Base-by-base conservation (phyloP, 345 rosid species). In the Bruguiera sexangula region DNA sequence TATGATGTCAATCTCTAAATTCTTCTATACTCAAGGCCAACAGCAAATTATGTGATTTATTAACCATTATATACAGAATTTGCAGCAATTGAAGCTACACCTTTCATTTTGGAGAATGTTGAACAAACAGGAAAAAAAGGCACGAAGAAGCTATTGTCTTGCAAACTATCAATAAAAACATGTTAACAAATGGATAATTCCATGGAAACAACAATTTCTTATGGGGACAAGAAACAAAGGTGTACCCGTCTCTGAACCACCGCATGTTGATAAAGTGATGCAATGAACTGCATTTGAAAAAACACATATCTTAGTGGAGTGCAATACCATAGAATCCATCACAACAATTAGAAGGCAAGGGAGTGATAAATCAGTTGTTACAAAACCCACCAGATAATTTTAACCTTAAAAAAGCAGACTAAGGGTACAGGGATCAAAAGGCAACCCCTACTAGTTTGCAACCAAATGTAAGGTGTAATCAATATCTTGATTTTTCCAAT, bases 231-330 rank as follows among this genome's bases (percentile, higher is more conserved):
- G 24, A 52, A 73, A 61, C 3, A 20, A 73, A 78, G 74, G 54
- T 73, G n/a, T 83, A 93, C 97, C 89, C 90, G 81, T 82, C 96
- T 87, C 75, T 91, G 97, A 79, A 91, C 97, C 73, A 91, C 97
- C 75, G 84, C 86, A 22, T 93, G 97, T 71, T 93, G 96, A 78
- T 86, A 91, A 68, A 93, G 91, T 11, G 98, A 89, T 60, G 97
- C 94, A 43, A 85, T 82, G 76, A 93, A 93, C 97, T 93, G 84
- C 85, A 88, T 60, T 70, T 36, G 62, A 62, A 78, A 68, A 70
- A 54, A 65, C 65, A 67, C 20, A 48, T 30, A 34, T 43, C 10
- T 68, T 39, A 65, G 39, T 56, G 15, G 59, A 68, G 48, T 31
- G 71, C 68, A 66, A 43, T 26, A 57, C 9, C 2, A 69, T 18